A percentile compares a stretch with the other conserved stretches of the same genome.
Conservation (phyloP, 2,329 filamentous ascomycete genomes). For the Microascus cirrosus region DNA sequence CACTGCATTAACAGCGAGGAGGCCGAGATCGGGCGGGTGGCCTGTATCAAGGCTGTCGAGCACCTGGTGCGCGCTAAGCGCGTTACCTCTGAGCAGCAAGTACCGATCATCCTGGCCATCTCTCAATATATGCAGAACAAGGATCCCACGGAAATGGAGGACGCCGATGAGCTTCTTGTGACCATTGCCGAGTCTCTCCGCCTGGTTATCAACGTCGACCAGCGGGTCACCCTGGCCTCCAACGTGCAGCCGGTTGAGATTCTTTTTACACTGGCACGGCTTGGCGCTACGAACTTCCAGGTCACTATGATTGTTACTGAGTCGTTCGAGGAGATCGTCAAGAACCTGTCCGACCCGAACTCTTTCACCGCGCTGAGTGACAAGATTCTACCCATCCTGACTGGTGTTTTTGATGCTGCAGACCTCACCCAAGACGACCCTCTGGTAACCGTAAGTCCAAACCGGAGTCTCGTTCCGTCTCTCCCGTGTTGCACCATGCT, state of each 20-base stretch:
- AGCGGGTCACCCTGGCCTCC: slow-evolving; percentile 59
- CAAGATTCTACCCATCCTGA: slow-evolving; percentile 80
- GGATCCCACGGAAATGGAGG: slow-evolving; percentile 72
- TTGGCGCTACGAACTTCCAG: slow-evolving; percentile 84
- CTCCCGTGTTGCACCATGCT: background rate
- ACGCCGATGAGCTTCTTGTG: slow-evolving; percentile 85
- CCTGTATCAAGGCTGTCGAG: slow-evolving; percentile 80
- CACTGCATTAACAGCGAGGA: slow-evolving; percentile 64
- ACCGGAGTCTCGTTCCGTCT: background rate
- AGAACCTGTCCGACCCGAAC: slow-evolving; percentile 52
- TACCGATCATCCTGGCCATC: slow-evolving; percentile 48
- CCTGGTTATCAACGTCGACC: slow-evolving; percentile 71
- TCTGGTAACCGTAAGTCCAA: slow-evolving; percentile 54
- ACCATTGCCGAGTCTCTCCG: slow-evolving; percentile 80
- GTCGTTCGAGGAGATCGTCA: slow-evolving; percentile 80
- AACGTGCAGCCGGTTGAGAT: slow-evolving; percentile 68
- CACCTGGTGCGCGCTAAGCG: slow-evolving; percentile 44
- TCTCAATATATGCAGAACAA: slow-evolving; percentile 67
- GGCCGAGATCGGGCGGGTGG: slow-evolving; percentile 82
- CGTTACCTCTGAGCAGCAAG: slow-evolving; percentile 45
- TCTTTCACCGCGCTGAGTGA: slow-evolving; percentile 69
- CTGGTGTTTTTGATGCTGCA: slow-evolving; percentile 79
- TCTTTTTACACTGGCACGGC: slow-evolving; percentile 80
- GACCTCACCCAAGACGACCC: slow-evolving; percentile 76
- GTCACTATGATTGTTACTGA: slow-evolving; percentile 80